Evolutionary conservation across 192 early-diverging fungal genomes (phyloP), one percentile per base, ranked within the genome.

Genomic region (Umbelopsis sp.): DNA sequence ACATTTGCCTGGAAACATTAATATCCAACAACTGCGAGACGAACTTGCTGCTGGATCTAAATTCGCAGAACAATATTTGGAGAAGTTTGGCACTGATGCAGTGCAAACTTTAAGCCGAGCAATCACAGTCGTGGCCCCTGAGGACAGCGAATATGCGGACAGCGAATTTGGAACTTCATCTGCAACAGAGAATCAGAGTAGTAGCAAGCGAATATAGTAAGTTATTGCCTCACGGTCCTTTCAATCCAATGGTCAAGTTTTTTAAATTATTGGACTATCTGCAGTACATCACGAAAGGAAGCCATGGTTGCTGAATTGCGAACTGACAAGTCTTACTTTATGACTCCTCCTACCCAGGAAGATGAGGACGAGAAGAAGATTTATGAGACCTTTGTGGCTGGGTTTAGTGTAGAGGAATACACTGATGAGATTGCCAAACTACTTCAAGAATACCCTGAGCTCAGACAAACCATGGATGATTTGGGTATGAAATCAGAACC

Each of bases 51-150:
- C 69, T n/a, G 82, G 82, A 27, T 81, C 82, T 13, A 27, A 73
- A 23, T 70, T 83, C 46, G 84, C 84, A 44, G 84, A 86, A 64
- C 82, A 83, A 64, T 86, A 86, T 41, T 69, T 86, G 44, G 79
- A 81, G 35, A 79, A 79, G 27, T 80, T 83, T 68, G 84, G 84
- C 6, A 66, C 70, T 1, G 81, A 80, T 25, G 79, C 83, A 47
- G 69, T 78, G 44, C 68, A 77, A 21, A 79, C 77, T 46, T 46
- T 86, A 10, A 80, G 79, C 30, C 78, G 53, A 49, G 78, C 81
- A 15, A 76, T 86, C 0, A 79, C 76, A 46, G 76, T 86, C 35
- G 69, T 79, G 0, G 72, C 75, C 6, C 84, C 84, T 0, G 69
- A 69, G 12, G 72, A 76, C 37, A 65, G 70, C 5, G 67, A 79